Evolutionary conservation across 352 stramenopile species (phyloP), one percentile per base, ranked within the genome.

Genomic region (Plasmopara viticola): DNA sequence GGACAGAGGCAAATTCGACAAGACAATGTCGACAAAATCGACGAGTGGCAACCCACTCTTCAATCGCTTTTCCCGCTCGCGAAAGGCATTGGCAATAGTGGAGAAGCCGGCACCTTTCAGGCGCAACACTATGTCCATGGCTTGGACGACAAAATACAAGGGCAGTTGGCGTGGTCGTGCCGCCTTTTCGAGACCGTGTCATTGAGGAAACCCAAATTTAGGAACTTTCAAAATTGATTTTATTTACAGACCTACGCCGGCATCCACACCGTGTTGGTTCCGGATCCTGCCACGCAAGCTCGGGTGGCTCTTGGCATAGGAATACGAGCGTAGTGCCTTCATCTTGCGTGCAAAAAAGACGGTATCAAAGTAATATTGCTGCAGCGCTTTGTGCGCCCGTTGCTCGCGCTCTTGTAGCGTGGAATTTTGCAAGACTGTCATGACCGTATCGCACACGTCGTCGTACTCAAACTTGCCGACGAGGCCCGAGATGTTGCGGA

Each of bases 121-220:
- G 18, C 72, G 71, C 78, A 91, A 90, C 76, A 91, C 87, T 30
- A 90, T 72, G 56, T 91, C 77, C 81, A 91, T 91, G 15, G 30
- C 60, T 33, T 38, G 25, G 33, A 51, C 20, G 0, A 44, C n/a
- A 45, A 45, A 15, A 45, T 8, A 30, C 31, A 45, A 45, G 37
- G 9, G 20, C 20, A 25, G 20, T 25, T 1, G 20, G 20, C 20
- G 20, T 25, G 20, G 20, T 25, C 20, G 20, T 25, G 20, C 20
- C 20, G 20, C 20, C 20, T 25, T 25, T 25, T 25, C 20, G 20
- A 3, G 20, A 1, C 20, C 20, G 20, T 25, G 20, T 25, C 20
- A 25, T 25, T 1, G 20, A 25, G 20, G 20, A 1, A 25, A 25
- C 20, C 20, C 20, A 25, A 25, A 25, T 1, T 1, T 25, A 25